phyloP scores from a whole-genome alignment of 805 yeast genomes.

The Yamadazyma laniorum region DNA sequence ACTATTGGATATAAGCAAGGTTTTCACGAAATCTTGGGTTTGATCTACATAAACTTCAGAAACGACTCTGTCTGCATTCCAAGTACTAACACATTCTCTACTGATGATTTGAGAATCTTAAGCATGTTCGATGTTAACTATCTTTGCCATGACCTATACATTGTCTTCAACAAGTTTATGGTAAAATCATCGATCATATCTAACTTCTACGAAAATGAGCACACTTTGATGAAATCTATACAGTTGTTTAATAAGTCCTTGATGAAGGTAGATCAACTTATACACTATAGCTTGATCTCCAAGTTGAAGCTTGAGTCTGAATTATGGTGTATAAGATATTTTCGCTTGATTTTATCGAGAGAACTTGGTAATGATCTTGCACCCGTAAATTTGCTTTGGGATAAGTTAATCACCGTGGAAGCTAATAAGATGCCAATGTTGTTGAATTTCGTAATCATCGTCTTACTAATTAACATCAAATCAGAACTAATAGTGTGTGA shows the following conservation, averaged over 20 bases:
- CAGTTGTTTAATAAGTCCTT: constrained; percentile 46
- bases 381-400: constrained; percentile 45
- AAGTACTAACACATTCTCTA: constrained; percentile 22
- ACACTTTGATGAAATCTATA: constrained; percentile 43
- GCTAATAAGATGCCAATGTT: constrained; percentile 29
- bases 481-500: constrained; percentile 45
- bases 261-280: constrained; percentile 49
- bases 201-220: constrained; percentile 40
- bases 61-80: constrained; percentile 34
- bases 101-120: constrained; percentile 33
- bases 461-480: constrained; percentile 45
- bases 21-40: constrained; percentile 52
- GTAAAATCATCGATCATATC: constrained; percentile 38
- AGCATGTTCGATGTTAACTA: constrained; percentile 38
- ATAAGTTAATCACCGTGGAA: constrained; percentile 40
- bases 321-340: constrained; percentile 55
- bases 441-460: constrained; percentile 41
- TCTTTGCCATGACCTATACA: constrained; percentile 43
- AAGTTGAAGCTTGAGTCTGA: constrained; percentile 48
- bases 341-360: constrained; percentile 45
- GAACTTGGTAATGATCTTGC: constrained; percentile 44
- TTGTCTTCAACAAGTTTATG: constrained; percentile 43
- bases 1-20: constrained; percentile 54
- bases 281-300: constrained; percentile 44
- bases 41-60: constrained; percentile 41